Evolutionary conservation across 768 basidiomycete genomes (phyloP).

Genomic region (Trametes gibbosa): DNA sequence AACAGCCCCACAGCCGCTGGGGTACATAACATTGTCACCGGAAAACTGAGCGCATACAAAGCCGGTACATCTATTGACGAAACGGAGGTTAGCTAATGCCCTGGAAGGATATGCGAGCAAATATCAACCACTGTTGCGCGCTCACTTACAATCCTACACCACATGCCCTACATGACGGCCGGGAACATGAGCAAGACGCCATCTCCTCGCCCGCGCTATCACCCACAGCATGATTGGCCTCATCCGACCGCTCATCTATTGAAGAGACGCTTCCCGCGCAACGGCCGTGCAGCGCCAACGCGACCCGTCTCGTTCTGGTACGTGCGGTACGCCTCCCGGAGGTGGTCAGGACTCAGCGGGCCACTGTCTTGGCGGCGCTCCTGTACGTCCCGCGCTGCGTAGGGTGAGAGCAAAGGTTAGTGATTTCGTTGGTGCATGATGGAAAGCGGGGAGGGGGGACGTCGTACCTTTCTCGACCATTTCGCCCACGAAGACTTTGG

Average conservation of each 20-base stretch:
- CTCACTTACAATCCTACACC: not conserved
- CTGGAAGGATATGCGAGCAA: no score
- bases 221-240: no score
- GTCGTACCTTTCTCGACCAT: constrained; percentile 79
- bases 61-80: not conserved
- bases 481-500: constrained; percentile 91
- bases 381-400: constrained; percentile 73
- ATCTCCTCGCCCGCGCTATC: no score
- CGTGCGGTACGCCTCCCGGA: constrained; percentile 83
- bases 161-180: not conserved
- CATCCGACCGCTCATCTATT: constrained; percentile 55
- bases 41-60: not conserved
- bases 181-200: no score
- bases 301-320: constrained; percentile 81
- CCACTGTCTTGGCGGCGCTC: constrained; percentile 68
- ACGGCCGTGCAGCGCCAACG: constrained; percentile 73
- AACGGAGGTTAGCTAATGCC: no score
- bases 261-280: constrained; percentile 72
- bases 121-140: no score
- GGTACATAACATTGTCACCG: no score
- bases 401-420: not conserved
- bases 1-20: no score
- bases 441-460: constrained; percentile 8
- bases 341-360: constrained; percentile 82
- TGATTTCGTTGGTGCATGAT: not conserved